Evolutionary conservation across 163 green algal genomes (phyloP), one percentile per base, ranked within the genome.

Genomic region (Picocystis sp.): DNA sequence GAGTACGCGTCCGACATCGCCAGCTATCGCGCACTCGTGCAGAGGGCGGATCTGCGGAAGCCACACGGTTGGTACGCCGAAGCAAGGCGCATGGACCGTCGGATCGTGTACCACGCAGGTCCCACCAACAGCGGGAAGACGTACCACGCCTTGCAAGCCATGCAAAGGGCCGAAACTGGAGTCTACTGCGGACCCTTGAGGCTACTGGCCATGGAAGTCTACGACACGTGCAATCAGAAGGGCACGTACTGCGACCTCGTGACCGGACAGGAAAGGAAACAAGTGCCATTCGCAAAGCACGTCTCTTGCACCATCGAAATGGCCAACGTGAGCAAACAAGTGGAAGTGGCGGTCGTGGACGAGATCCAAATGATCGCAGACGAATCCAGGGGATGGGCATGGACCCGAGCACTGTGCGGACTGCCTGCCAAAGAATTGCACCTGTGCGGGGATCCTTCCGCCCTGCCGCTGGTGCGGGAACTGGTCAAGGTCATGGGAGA

Each of bases 51-150:
- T 58, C 53, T 82, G 52, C 44, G 60, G 3, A 43, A 64, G 44
- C 76, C 80, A 1, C 73, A 83, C 66, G 64, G 62, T 21, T 90
- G 84, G 84, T 93, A 87, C 65, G 79, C 79, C 0, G 55, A 81
- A 13, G 84, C 84, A 11, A 66, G 84, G 5, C 53, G 81, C 1
- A 58, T 93, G 33, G 45, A 74, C 42, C 71, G 83, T 3, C 65
- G 71, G 12, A 75, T 94, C 52, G 65, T 87, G 24, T 92, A 93
- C 59, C 84, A 94, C 51, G 72, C 71, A 9, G 85, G 85, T 19
- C 82, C 82, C 45, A 93, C 82, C 25, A 93, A 93, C 69, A 78
- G 58, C 43, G 82, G 82, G 50, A 93, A 93, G 64, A 93, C 82
- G 19, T 66, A 77, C 68, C 25, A 52, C 3, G 66, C 69, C 13